phyloP scores from a whole-genome alignment of 805 yeast species.

The Yarrowia keelungensis region DNA sequence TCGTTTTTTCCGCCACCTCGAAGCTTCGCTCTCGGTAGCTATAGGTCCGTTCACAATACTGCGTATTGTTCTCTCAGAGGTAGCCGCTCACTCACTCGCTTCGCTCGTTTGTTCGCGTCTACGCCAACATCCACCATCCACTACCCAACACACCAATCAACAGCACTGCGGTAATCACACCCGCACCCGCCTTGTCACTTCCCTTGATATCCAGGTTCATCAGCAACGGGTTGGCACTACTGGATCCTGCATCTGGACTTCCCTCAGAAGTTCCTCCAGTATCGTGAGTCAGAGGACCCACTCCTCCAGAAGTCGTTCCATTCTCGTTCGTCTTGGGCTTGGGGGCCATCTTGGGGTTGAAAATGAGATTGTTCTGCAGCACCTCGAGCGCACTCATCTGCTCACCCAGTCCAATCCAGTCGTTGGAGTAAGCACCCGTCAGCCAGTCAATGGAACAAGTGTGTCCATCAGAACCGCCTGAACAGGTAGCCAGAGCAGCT shows the following conservation, averaged over 20 bases:
- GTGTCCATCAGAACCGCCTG: constrained; percentile 80
- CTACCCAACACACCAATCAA: constrained; percentile 67
- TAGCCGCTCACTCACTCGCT: background rate
- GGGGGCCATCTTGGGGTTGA: constrained; percentile 48
- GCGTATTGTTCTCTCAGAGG: background rate
- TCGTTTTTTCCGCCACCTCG: too few relatives aligned
- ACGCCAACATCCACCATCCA: constrained; percentile 73
- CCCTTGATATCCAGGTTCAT: constrained; percentile 54
- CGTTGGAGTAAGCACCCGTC: constrained; percentile 44
- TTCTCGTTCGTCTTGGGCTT: constrained; percentile 46
- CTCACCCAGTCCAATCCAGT: constrained; percentile 85
- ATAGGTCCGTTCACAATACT: background rate
- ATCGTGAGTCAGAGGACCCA: constrained; percentile 62
- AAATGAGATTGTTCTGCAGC: constrained; percentile 56
- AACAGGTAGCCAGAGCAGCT: constrained; percentile 80
- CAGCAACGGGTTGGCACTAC: constrained; percentile 43
- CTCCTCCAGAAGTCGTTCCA: constrained; percentile 44
- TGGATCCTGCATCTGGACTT: constrained; percentile 44
- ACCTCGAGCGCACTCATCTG: constrained; percentile 80
- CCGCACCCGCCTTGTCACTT: constrained; percentile 88
- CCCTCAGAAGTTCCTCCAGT: constrained; percentile 77
- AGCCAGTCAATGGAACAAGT: constrained; percentile 86
- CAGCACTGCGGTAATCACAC: constrained; percentile 79
- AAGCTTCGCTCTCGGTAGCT: too few relatives aligned
- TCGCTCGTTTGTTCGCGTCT: constrained; percentile 28